These are phyloP conservation scores for Xylaria sp. DNA, from an alignment of 2,329 filamentous ascomycete species.

Conservation along the genomic window DNA sequence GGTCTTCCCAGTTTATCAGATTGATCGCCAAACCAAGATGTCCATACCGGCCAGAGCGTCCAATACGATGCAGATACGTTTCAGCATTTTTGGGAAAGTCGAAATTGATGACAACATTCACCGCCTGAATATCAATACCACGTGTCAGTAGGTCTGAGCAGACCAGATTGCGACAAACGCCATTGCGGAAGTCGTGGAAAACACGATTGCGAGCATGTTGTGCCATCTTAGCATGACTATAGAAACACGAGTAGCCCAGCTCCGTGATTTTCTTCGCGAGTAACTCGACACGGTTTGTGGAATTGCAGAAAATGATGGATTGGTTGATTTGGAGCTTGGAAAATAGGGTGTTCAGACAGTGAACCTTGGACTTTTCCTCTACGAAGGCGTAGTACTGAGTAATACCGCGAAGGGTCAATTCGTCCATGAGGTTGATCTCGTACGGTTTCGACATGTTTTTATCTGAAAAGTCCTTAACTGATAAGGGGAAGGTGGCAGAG, in stretches of 20 bases:
- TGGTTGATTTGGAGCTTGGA: constrained; percentile 99
- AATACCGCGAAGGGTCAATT: constrained; percentile 96
- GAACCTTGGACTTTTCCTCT: constrained; percentile 99
- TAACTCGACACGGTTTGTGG: constrained; percentile 96
- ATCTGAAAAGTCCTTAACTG: constrained; percentile 97
- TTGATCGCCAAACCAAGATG: constrained; percentile 98
- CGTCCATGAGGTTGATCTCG: constrained; percentile 99
- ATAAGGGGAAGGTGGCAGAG: constrained; percentile 95
- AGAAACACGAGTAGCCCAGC: constrained; percentile 98
- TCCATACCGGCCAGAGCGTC: constrained; percentile 95
- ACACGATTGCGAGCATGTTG: constrained; percentile 97
- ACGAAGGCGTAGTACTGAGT: constrained; percentile 99
- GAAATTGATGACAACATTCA: constrained; percentile 99
- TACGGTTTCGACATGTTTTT: constrained; percentile 97
- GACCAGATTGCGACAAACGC: constrained; percentile 96
- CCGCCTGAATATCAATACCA: constrained; percentile 99
- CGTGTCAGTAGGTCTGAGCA: constrained; percentile 97
- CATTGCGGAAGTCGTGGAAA: constrained; percentile 99
- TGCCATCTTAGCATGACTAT: constrained; percentile 98
- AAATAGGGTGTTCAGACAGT: constrained; percentile 98
- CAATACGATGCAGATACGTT: constrained; percentile 97
- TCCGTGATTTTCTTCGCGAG: constrained; percentile 99
- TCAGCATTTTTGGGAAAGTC: constrained; percentile 99
- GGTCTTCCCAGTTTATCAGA: constrained; percentile 99
- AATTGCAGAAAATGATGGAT: constrained; percentile 99